A percentile compares a stretch with the other conserved stretches of the same genome.
Conservation (phyloP, 495 filamentous ascomycete genomes). For the Massariosphaeria phaeospora region DNA sequence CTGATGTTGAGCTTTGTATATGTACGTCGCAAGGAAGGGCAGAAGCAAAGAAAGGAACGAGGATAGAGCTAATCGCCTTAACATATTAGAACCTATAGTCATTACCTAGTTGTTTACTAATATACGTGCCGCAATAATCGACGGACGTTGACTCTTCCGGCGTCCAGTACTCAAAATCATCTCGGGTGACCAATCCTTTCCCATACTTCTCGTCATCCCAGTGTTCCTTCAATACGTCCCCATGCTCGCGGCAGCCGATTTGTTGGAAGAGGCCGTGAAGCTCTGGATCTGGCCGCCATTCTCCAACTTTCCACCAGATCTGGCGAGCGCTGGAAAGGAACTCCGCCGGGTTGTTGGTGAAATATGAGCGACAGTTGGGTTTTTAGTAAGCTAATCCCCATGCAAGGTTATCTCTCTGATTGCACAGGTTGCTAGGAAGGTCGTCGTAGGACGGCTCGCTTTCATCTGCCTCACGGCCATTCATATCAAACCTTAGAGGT, state of each 20-base stretch:
- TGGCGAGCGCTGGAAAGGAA: not conserved
- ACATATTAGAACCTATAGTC: no score
- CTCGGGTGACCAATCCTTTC: not conserved
- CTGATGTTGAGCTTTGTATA: no score
- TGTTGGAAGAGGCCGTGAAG: not conserved
- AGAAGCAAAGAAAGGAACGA: no score
- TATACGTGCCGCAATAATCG: no score
- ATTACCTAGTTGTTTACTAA: no score
- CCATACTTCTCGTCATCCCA: not conserved
- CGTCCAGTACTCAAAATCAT: not conserved
- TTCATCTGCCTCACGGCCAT: not conserved
- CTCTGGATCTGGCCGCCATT: not conserved
- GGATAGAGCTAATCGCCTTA: no score
- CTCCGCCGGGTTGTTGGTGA: not conserved
- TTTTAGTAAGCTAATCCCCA: not conserved
- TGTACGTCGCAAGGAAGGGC: no score
- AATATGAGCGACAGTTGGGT: not conserved
- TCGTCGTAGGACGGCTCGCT: no score
- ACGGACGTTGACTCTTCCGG: not conserved
- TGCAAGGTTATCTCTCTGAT: not conserved
- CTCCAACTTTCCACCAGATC: not conserved
- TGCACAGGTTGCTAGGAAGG: no score
- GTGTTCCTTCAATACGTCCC: not conserved
- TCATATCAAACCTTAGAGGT: not conserved
- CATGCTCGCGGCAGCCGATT: not conserved